phyloP scores from a whole-genome alignment of 2,329 filamentous ascomycete species.

The Didymella arachidicola region DNA sequence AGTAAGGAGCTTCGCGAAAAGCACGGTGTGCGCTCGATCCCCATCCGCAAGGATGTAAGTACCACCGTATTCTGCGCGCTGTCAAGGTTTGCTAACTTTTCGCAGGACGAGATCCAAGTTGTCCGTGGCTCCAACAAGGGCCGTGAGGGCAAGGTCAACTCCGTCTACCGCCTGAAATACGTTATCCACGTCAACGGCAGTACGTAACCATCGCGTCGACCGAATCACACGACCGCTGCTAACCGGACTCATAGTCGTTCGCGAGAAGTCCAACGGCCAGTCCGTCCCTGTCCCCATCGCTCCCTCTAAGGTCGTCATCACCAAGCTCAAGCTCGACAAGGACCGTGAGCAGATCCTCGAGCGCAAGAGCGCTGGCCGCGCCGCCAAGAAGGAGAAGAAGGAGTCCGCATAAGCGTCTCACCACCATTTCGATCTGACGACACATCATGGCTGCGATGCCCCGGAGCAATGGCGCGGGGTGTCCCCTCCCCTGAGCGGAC shows the following conservation, averaged over 20 bases:
- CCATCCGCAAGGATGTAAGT: conserved; percentile 84
- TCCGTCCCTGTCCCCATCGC: conserved; percentile 92
- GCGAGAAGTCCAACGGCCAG: conserved; percentile 98
- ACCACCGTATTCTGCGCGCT: conserved; percentile 42
- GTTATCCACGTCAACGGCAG: conserved; percentile 92
- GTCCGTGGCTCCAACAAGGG: conserved; percentile 96
- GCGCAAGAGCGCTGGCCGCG: conserved; percentile 81
- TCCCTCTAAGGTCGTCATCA: conserved; percentile 97
- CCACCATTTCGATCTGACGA: conserved; percentile 46
- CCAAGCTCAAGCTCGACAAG: conserved; percentile 98
- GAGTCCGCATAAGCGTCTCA: conserved; percentile 55
- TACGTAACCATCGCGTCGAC: conserved; percentile 30
- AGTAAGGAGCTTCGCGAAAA: conserved; percentile 93
- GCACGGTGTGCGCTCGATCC: conserved; percentile 93
- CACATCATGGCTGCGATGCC: conserved; percentile 49
- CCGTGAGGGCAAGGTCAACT: conserved; percentile 96
- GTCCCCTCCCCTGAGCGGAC: conserved; percentile 47
- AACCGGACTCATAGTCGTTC: conserved; percentile 66
- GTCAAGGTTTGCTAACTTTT: conserved; percentile 38
- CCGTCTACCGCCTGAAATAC: conserved; percentile 84
- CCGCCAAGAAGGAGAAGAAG: conserved; percentile 77
- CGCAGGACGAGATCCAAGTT: conserved; percentile 80
- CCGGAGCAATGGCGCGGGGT: conserved; percentile 44
- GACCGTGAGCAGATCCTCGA: conserved; percentile 88
- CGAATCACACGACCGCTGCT: conserved; percentile 24